Conservation (phyloP, 2,329 filamentous ascomycete genomes). For the Penicillium sp. region DNA sequence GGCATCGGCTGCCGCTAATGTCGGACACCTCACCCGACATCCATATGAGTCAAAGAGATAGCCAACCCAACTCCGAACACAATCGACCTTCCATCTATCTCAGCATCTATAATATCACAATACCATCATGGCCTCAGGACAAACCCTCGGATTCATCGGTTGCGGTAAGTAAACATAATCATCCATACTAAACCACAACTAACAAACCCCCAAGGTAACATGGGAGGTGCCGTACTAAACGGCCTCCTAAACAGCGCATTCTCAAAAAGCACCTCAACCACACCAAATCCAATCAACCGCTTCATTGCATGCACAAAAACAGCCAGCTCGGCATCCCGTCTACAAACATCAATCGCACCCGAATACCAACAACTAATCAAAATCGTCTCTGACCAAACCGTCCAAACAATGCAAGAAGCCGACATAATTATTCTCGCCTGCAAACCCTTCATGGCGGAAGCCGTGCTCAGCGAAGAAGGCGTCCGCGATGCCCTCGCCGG, state of each 20-base stretch:
- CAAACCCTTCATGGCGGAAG: slow-evolving; percentile 45
- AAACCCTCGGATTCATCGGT: slow-evolving; percentile 20
- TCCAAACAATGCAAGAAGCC: slow-evolving; percentile 34
- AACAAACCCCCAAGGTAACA: slow-evolving; percentile 28
- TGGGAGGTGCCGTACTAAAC: slow-evolving; percentile 37
- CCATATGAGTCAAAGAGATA: background rate
- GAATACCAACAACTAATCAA: slow-evolving; percentile 32
- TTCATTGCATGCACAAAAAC: slow-evolving; percentile 46
- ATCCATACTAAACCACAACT: background rate
- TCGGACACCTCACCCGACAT: slow-evolving; percentile 3
- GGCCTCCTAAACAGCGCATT: slow-evolving; percentile 30
- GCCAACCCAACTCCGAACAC: background rate
- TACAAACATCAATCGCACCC: slow-evolving; percentile 29
- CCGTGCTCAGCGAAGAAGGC: slow-evolving; percentile 37
- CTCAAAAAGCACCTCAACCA: background rate
- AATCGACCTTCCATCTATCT: background rate
- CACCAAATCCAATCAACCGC: slow-evolving; percentile 10
- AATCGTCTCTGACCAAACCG: slow-evolving; percentile 34
- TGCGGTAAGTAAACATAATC: slow-evolving; percentile 12
- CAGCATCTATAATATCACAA: background rate
- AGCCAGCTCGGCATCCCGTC: slow-evolving; percentile 32
- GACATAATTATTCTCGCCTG: slow-evolving; percentile 47
- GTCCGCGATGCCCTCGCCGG: slow-evolving; percentile 39
- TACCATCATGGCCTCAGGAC: slow-evolving; percentile 6
- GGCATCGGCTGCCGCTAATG: background rate